phyloP scores from a whole-genome alignment of 768 basidiomycete species.

The Mycena amicta region DNA sequence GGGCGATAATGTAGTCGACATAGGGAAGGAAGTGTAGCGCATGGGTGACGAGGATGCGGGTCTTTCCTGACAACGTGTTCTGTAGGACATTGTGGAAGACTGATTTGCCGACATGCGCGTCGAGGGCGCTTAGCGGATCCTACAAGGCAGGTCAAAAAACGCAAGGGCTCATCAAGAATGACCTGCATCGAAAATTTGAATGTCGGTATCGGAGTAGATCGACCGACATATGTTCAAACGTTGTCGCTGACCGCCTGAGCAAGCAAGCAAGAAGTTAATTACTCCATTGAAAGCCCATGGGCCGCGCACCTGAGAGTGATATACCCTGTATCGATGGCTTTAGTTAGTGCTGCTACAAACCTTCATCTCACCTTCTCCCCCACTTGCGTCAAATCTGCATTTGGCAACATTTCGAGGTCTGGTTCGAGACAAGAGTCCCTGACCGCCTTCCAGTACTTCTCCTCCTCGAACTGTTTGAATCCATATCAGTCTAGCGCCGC shows the following conservation, averaged over 20 bases:
- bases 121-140: conserved; percentile 89
- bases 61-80: conserved; percentile 64
- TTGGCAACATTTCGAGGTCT: conserved; percentile 75
- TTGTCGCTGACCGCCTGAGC: conserved; percentile 82
- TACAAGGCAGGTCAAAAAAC: too few species aligned
- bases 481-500: background rate
- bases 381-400: conserved; percentile 84
- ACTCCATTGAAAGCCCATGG: too few species aligned
- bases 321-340: background rate
- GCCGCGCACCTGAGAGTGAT: too few species aligned
- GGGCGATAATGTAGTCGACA: conserved; percentile 83
- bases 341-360: too few species aligned
- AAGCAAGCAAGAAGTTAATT: too few species aligned
- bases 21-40: conserved; percentile 87
- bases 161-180: too few species aligned
- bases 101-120: conserved; percentile 88
- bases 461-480: conserved; percentile 58
- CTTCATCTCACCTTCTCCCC: conserved; percentile 57
- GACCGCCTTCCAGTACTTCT: conserved; percentile 81
- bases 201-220: conserved; percentile 83
- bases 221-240: conserved; percentile 85
- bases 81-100: conserved; percentile 85
- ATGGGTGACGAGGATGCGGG: conserved; percentile 88
- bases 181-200: conserved; percentile 89
- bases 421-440: conserved; percentile 76